phyloP scores from a whole-genome alignment of 2,329 filamentous ascomycete genomes.

The Cladosporium austrohemisphaericum region DNA sequence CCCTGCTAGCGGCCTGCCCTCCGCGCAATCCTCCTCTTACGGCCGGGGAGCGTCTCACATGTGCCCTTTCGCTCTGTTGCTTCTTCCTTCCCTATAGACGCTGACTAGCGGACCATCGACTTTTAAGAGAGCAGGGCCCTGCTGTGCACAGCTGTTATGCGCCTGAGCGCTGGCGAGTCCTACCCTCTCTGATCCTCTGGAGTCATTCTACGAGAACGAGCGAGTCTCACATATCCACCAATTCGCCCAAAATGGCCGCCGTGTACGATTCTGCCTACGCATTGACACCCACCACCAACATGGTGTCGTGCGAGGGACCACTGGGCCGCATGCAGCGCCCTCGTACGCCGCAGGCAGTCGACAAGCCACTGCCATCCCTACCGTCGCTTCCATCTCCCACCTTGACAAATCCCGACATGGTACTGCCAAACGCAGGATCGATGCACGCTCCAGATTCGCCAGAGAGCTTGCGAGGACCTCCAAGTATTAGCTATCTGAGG shows the following conservation, averaged over 20 bases:
- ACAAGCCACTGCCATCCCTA: slow-evolving; percentile 17
- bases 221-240: neutral
- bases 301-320: slow-evolving; percentile 1
- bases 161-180: too few species aligned
- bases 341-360: neutral
- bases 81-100: neutral
- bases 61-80: neutral
- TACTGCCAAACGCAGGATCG: slow-evolving; percentile 62
- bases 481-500: slow-evolving; percentile 29
- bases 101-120: neutral
- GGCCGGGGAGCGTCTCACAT: neutral
- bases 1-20: neutral
- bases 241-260: neutral
- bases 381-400: slow-evolving; percentile 70
- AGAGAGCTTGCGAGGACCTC: slow-evolving; percentile 23
- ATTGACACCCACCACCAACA: neutral
- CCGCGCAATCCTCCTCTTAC: slow-evolving; percentile 5
- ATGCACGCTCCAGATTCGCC: slow-evolving; percentile 20
- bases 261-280: slow-evolving; percentile 4
- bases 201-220: too few species aligned
- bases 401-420: slow-evolving; percentile 91
- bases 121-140: too few species aligned
- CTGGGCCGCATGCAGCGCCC: neutral
- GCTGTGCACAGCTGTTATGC: too few species aligned
- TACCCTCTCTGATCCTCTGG: too few species aligned